These are phyloP conservation scores for Aleurites moluccanus DNA, from an alignment of 441 rosid genomes.

Conservation along the genomic window DNA sequence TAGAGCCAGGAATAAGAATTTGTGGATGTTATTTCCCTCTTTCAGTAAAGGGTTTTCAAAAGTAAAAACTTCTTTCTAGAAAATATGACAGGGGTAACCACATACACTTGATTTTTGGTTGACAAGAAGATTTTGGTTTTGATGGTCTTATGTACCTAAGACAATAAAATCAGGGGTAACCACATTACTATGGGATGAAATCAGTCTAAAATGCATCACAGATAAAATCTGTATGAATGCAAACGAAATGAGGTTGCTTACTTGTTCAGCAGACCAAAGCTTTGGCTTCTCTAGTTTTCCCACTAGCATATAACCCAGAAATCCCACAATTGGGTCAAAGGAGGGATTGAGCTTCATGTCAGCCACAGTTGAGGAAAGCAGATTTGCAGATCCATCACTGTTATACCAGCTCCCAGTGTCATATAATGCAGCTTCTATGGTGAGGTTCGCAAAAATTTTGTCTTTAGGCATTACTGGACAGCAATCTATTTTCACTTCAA, in stretches of 20 bases:
- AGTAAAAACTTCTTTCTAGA: not conserved
- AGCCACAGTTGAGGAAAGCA: constrained; percentile 64
- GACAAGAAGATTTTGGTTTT: not conserved
- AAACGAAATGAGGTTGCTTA: constrained; percentile 41
- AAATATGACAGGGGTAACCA: not conserved
- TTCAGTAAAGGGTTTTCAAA: not conserved
- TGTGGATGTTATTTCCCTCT: not conserved
- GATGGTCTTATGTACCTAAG: not conserved
- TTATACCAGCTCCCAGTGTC: constrained; percentile 71
- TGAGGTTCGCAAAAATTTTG: constrained; percentile 50
- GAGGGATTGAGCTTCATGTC: constrained; percentile 50
- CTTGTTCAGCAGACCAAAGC: constrained; percentile 98
- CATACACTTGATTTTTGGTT: not conserved
- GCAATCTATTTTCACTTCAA: constrained; percentile 85
- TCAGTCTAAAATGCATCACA: not conserved
- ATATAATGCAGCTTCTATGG: constrained; percentile 77
- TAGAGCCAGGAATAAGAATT: not conserved
- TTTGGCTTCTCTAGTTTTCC: constrained; percentile 81
- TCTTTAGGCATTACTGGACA: constrained; percentile 52
- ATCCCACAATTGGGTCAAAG: constrained; percentile 50
- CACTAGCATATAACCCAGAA: constrained; percentile 69
- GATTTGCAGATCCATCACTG: constrained; percentile 38
- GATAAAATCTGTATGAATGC: not conserved
- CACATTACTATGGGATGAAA: not conserved
- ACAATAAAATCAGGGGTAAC: too few species aligned